Conservation (phyloP, 2,329 filamentous ascomycete genomes). For the Alternaria longipes region DNA sequence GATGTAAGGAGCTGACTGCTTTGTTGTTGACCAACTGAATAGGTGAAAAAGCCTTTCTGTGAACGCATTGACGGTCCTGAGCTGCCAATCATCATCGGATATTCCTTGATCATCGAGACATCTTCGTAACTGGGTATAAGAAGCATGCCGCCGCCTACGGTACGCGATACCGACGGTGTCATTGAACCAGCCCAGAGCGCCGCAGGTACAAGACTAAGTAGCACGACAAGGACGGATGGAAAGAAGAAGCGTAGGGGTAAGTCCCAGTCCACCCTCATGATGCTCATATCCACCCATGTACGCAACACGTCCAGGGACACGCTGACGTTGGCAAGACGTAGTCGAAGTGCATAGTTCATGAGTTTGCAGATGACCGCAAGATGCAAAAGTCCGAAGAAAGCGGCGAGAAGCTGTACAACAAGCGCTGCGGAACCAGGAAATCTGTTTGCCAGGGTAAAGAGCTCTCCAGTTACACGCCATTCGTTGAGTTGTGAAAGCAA, state of each 20-base stretch:
- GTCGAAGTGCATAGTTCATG: slow-evolving; percentile 40
- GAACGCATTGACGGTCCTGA: slow-evolving; percentile 34
- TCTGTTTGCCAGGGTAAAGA: slow-evolving; percentile 29
- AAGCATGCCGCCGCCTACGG: slow-evolving; percentile 25
- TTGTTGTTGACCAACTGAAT: slow-evolving; percentile 36
- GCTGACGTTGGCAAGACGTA: slow-evolving; percentile 34
- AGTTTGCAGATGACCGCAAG: slow-evolving; percentile 39
- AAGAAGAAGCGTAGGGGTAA: slow-evolving; percentile 43
- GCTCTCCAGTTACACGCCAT: slow-evolving; percentile 33
- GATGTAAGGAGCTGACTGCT: slow-evolving; percentile 36
- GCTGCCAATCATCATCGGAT: slow-evolving; percentile 38
- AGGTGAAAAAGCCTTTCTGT: slow-evolving; percentile 39
- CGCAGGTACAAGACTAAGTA: slow-evolving; percentile 37
- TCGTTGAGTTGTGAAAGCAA: slow-evolving; percentile 18
- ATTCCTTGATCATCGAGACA: slow-evolving; percentile 39
- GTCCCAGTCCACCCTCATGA: slow-evolving; percentile 39
- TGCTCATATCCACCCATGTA: slow-evolving; percentile 40
- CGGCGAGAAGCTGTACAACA: slow-evolving; percentile 36
- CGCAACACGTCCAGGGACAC: slow-evolving; percentile 39
- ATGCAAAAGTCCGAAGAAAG: slow-evolving; percentile 41
- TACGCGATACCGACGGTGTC: slow-evolving; percentile 33
- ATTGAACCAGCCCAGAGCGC: slow-evolving; percentile 44
- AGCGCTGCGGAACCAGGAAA: slow-evolving; percentile 38
- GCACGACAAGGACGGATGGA: slow-evolving; percentile 30
- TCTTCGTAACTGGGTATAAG: slow-evolving; percentile 37